Conservation (phyloP, 2,329 filamentous ascomycete species). For the Nemania serpens region DNA sequence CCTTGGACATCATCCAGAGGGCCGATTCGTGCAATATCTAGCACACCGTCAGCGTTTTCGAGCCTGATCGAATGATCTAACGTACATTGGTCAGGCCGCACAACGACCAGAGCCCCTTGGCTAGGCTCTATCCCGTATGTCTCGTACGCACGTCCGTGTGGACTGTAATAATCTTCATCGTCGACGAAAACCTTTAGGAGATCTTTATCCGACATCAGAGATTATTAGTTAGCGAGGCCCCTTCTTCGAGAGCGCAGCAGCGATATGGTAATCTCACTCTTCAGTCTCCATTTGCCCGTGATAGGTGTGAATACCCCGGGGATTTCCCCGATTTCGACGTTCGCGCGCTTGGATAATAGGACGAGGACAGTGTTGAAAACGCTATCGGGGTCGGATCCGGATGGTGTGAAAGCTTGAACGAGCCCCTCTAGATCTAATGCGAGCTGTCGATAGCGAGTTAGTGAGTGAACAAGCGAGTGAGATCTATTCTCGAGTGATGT, state of each 20-base stretch:
- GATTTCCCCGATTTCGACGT: conserved; percentile 57
- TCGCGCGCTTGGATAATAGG: conserved; percentile 51
- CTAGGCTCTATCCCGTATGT: conserved; percentile 56
- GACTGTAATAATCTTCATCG: conserved; percentile 59
- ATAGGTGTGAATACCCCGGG: conserved; percentile 60
- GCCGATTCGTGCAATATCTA: conserved; percentile 39
- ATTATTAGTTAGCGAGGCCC: background rate
- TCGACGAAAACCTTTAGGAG: conserved; percentile 63
- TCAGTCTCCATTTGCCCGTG: conserved; percentile 59
- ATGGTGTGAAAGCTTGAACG: conserved; percentile 49
- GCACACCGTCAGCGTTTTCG: conserved; percentile 6
- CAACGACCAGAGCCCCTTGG: conserved; percentile 54
- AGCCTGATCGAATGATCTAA: conserved; percentile 1
- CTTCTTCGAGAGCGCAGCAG: background rate
- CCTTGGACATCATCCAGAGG: conserved; percentile 24
- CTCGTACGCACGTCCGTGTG: conserved; percentile 61
- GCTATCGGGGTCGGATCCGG: conserved; percentile 52
- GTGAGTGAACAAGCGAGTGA: background rate
- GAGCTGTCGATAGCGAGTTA: conserved; percentile 28
- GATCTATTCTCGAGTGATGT: background rate
- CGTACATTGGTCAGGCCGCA: conserved; percentile 67
- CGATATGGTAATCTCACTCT: conserved; percentile 46
- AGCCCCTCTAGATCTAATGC: conserved; percentile 29
- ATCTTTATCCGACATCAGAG: conserved; percentile 44
- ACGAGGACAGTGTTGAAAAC: conserved; percentile 63